Percentiles rank a stretch among this genome's conserved stretches.
phyloP scores from a whole-genome alignment of 805 yeast genomes.

The Pichia membranifaciens region DNA sequence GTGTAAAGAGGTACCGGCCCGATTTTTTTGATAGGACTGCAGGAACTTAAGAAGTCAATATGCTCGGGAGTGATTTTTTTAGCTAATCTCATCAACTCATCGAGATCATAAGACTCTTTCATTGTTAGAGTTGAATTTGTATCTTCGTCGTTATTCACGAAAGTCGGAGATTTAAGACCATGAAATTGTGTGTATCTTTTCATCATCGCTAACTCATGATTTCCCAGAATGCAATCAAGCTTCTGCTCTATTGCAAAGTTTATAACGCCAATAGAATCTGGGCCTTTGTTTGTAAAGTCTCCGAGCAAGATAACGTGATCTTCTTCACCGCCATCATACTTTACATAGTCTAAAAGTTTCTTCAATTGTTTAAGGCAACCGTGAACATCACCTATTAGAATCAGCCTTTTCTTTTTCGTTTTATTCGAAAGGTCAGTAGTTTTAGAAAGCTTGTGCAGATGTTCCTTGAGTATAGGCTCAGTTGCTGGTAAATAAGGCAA shows the following conservation, averaged over 20 bases:
- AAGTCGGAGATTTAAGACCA: constrained; percentile 31
- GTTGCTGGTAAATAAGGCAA: constrained; percentile 18
- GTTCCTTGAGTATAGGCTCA: constrained; percentile 18
- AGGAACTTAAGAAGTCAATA: constrained; percentile 49
- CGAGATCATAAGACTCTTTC: constrained; percentile 29
- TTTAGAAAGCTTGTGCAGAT: constrained; percentile 16
- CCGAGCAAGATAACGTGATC: constrained; percentile 73
- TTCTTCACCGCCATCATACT: constrained; percentile 35
- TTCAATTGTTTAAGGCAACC: constrained; percentile 60
- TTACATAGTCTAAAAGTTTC: constrained; percentile 45
- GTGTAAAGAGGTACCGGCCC: constrained; percentile 51
- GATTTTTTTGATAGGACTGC: constrained; percentile 58
- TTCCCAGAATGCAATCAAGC: constrained; percentile 77
- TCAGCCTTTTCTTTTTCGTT: constrained; percentile 39
- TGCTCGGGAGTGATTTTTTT: constrained; percentile 54
- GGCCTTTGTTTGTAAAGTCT: constrained; percentile 82
- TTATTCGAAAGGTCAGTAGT: constrained; percentile 6
- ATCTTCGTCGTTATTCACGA: constrained; percentile 16
- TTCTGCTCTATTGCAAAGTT: constrained; percentile 55
- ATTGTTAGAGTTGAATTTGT: constrained; percentile 6
- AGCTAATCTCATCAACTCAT: constrained; percentile 42
- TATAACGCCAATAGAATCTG: constrained; percentile 62
- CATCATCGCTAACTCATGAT: constrained; percentile 75
- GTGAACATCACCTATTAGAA: constrained; percentile 84
- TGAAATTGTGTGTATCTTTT: constrained; percentile 59